phyloP scores from a whole-genome alignment of 2,329 filamentous ascomycete species.

The Leptographium flavum region DNA sequence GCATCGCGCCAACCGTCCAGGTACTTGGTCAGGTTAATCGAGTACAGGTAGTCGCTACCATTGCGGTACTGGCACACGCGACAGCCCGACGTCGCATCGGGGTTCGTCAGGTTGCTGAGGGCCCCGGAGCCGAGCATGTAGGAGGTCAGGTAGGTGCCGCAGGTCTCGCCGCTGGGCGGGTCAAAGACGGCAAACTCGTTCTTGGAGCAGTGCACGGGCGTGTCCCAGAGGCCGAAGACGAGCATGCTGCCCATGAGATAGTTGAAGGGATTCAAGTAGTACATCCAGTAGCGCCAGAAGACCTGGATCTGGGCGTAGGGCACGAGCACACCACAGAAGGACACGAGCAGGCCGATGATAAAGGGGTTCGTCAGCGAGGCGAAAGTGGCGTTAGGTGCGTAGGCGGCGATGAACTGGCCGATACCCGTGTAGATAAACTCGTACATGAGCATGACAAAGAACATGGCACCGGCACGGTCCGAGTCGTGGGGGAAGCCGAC shows the following conservation, averaged over 20 bases:
- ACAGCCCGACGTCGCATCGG: slow-evolving; percentile 40
- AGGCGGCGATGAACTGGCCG: slow-evolving; percentile 47
- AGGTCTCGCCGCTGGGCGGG: slow-evolving; percentile 37
- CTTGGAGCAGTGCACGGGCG: no score
- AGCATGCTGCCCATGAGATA: slow-evolving; percentile 44
- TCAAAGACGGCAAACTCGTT: slow-evolving; percentile 40
- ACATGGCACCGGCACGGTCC: slow-evolving; percentile 36
- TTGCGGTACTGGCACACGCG: slow-evolving; percentile 44
- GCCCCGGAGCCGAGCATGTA: slow-evolving; percentile 36
- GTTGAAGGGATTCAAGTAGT: slow-evolving; percentile 46
- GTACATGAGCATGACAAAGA: slow-evolving; percentile 43
- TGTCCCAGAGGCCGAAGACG: slow-evolving; percentile 33
- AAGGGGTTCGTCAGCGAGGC: slow-evolving; percentile 43
- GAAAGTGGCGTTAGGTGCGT: slow-evolving; percentile 45
- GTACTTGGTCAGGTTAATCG: slow-evolving; percentile 44
- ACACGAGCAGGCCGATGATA: slow-evolving; percentile 43
- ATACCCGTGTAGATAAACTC: slow-evolving; percentile 47
- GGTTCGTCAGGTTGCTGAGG: slow-evolving; percentile 41
- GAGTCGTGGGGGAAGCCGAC: slow-evolving; percentile 35
- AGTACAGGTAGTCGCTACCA: slow-evolving; percentile 44
- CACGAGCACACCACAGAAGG: slow-evolving; percentile 63
- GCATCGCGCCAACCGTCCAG: slow-evolving; percentile 54
- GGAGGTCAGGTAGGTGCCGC: slow-evolving; percentile 36
- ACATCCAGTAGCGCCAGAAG: slow-evolving; percentile 58
- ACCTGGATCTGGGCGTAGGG: slow-evolving; percentile 45